Conservation (phyloP, 2,329 filamentous ascomycete species). For the Aspergillus sp. region DNA sequence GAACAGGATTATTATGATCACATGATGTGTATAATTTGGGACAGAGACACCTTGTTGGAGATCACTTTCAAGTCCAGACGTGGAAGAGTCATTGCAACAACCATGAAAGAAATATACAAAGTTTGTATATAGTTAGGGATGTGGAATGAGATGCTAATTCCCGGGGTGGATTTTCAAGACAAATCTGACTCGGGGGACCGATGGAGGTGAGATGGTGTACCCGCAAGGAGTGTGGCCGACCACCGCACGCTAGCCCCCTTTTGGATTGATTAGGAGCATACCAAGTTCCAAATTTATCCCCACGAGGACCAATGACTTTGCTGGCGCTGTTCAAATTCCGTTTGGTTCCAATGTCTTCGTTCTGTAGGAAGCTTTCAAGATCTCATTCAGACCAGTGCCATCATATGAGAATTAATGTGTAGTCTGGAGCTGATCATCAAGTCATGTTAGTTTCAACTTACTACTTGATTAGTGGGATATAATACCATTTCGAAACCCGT, state of each 20-base stretch:
- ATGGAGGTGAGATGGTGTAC: constrained; percentile 5
- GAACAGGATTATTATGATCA: not conserved
- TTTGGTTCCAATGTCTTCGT: constrained; percentile 1
- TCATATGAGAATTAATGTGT: not conserved
- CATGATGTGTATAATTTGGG: not conserved
- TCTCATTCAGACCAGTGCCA: not conserved
- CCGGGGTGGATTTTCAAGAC: not conserved
- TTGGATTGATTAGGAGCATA: not conserved
- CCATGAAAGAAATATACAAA: not conserved
- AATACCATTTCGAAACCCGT: not conserved
- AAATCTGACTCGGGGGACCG: not conserved
- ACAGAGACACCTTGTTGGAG: not conserved
- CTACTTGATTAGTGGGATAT: not conserved
- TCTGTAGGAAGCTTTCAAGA: constrained; percentile 10
- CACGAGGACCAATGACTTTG: constrained; percentile 11
- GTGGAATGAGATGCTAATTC: not conserved
- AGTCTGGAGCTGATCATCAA: not conserved
- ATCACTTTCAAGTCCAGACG: not conserved
- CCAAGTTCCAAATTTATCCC: constrained; percentile 9
- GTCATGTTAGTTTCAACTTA: too few relatives aligned
- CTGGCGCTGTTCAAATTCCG: constrained; percentile 4
- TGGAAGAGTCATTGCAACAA: not conserved
- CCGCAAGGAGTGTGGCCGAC: constrained; percentile 6
- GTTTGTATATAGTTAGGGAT: not conserved
- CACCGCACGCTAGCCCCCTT: not conserved